A percentile compares a stretch with the other conserved stretches of the same genome.
Evolutionary conservation across 2,329 filamentous ascomycete genomes (phyloP).

Genomic region (Epichloe brachyelytri): DNA sequence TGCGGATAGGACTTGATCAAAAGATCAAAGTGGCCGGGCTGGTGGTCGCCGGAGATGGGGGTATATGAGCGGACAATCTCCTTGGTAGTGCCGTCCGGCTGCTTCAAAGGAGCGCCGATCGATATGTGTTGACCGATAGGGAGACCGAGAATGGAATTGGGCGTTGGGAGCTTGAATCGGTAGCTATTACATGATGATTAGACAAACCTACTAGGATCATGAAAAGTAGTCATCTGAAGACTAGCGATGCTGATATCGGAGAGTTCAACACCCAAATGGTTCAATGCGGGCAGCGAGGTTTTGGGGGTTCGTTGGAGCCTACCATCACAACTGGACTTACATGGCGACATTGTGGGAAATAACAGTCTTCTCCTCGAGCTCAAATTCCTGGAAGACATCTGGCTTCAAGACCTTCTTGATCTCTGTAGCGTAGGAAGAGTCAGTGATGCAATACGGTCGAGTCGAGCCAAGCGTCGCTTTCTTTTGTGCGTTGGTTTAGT

Average conservation of each 20-base stretch:
- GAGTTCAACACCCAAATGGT: background rate
- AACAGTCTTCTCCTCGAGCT: conserved; percentile 86
- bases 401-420: conserved; percentile 77
- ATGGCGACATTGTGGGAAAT: conserved; percentile 98
- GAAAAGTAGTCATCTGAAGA: background rate
- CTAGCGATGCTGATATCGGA: background rate
- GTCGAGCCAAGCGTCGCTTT: background rate
- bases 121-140: conserved; percentile 99
- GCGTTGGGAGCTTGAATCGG: conserved; percentile 73
- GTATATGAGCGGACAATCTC: conserved; percentile 88
- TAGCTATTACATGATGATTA: conserved; percentile 45
- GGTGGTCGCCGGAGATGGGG: conserved; percentile 78
- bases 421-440: conserved; percentile 31
- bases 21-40: conserved; percentile 86
- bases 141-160: conserved; percentile 76
- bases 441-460: conserved; percentile 6
- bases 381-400: conserved; percentile 78
- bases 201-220: background rate
- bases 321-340: conserved; percentile 32
- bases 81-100: conserved; percentile 59
- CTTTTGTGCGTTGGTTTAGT: background rate
- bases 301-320: background rate
- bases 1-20: conserved; percentile 97
- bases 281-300: background rate
- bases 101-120: conserved; percentile 62